These are phyloP conservation scores for Bauhinia variegata DNA, from an alignment of 306 rosid genomes.

Conservation along the genomic window DNA sequence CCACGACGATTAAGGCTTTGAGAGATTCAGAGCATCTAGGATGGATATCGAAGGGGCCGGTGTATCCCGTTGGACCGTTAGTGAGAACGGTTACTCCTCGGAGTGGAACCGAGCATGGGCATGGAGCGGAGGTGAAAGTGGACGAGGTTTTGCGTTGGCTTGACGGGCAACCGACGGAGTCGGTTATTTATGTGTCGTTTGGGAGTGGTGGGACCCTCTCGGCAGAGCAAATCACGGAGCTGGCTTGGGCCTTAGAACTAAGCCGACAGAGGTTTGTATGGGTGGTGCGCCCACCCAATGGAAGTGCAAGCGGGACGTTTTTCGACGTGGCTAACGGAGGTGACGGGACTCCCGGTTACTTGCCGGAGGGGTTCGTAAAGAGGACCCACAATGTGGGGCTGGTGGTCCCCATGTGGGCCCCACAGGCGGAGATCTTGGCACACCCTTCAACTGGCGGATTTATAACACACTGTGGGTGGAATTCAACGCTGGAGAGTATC, in stretches of 20 bases:
- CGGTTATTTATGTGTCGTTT: constrained; percentile 64
- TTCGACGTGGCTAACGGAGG: constrained; percentile 13
- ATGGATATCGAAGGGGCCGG: constrained; percentile 15
- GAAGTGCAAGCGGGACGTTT: constrained; percentile 19
- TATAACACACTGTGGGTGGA: constrained; percentile 56
- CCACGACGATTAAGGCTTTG: constrained; percentile 15
- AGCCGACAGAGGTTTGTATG: constrained; percentile 71
- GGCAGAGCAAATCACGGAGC: constrained; percentile 51
- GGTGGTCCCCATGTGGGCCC: constrained; percentile 56
- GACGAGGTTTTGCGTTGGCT: constrained; percentile 49
- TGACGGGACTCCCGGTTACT: neutral
- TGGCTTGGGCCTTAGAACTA: constrained; percentile 76
- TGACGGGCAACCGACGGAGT: constrained; percentile 53
- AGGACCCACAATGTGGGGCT: constrained; percentile 40
- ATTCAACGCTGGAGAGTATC: constrained; percentile 58
- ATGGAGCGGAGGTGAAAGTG: neutral
- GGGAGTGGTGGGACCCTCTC: constrained; percentile 76
- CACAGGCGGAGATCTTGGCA: constrained; percentile 52
- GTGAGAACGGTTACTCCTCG: constrained; percentile 8
- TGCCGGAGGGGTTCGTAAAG: constrained; percentile 56
- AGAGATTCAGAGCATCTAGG: constrained; percentile 32
- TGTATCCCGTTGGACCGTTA: constrained; percentile 68
- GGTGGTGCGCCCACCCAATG: constrained; percentile 62
- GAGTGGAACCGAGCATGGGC: neutral
- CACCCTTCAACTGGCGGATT: constrained; percentile 57